Base-by-base conservation (phyloP, 2,329 filamentous ascomycete genomes). In the Epicoccum nigrum region DNA sequence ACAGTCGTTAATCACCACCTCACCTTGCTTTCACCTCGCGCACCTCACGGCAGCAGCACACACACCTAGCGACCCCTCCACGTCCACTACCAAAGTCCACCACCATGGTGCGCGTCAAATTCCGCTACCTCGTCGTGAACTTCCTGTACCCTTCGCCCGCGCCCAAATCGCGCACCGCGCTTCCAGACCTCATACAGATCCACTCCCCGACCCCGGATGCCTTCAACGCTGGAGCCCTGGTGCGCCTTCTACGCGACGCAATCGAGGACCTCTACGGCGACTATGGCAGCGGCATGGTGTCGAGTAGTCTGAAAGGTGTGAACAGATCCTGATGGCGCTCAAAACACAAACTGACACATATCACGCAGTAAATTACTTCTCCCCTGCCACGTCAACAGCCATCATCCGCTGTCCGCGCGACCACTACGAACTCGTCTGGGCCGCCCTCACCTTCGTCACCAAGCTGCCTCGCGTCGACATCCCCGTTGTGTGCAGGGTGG, bases 91-190 rank as follows among this genome's bases (percentile, higher is more conserved):
- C 25, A 19, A 30, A 37, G 16, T 7, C 20, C 15, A 7, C 16
- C 33, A 30, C 32, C 7, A 97, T 99, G 94, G 94, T 99, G 54
- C 90, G 94, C 69, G 85, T 97, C 62, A 99, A 99, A 76, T 89
- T 96, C 74, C 87, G 94, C 65, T 99, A 99, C 73, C 83, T 99
- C 15, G 85, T 97, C n/a, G 85, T 97, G 56, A 90, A 96, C 70
- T 92, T 97, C 60, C 81, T 97, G 38, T 97, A 97, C 67, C 91
- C 92, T 0, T 81, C 85, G 6, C 77, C 83, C 11, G 54, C 55
- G 67, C 71, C 50, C 41, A 65, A 64, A 17, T 45, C 51, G 69
- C 63, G 60, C 37, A 60, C 62, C 27, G 75, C 61, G 62, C 81
- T 67, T 73, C 88, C 69, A 73, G 84, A 77, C 37, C 79, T 89